These are phyloP conservation scores for Hamamelis virginiana DNA, from an alignment of 164 flowering plant species.

Conservation along the genomic window DNA sequence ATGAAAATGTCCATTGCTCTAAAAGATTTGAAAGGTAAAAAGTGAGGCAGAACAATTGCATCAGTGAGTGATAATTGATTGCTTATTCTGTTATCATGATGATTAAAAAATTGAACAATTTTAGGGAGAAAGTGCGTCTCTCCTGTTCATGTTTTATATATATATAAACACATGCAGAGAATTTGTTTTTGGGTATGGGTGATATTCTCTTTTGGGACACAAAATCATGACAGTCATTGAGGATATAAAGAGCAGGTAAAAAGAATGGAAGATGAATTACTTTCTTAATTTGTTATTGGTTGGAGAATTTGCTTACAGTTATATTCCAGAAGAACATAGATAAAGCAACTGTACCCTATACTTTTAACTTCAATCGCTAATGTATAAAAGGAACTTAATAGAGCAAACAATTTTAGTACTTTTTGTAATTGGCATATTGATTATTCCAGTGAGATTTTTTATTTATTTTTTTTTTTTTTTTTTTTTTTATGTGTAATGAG, in stretches of 20 bases:
- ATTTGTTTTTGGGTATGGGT: not conserved
- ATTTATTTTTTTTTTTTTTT: no score
- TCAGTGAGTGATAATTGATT: not conserved
- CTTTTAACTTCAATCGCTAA: no score
- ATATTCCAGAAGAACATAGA: not conserved
- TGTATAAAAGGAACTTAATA: no score
- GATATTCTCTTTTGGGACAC: not conserved
- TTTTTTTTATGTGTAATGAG: no score
- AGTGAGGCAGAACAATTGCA: not conserved
- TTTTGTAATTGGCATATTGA: not conserved
- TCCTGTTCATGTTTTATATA: not conserved
- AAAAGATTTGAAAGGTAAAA: not conserved
- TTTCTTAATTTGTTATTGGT: not conserved
- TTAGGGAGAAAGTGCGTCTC: not conserved
- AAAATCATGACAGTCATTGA: not conserved
- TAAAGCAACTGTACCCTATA: no score
- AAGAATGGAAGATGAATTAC: not conserved
- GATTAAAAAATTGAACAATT: not conserved
- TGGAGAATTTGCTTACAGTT: slow-evolving; percentile 12
- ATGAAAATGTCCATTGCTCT: not conserved
- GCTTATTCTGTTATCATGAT: not conserved
- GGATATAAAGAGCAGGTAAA: not conserved
- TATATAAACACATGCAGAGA: no score
- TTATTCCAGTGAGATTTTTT: no score
- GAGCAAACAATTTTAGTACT: not conserved